phyloP scores from a whole-genome alignment of 225 moss, liverwort and hornwort genomes.

The Climacium dendroides region DNA sequence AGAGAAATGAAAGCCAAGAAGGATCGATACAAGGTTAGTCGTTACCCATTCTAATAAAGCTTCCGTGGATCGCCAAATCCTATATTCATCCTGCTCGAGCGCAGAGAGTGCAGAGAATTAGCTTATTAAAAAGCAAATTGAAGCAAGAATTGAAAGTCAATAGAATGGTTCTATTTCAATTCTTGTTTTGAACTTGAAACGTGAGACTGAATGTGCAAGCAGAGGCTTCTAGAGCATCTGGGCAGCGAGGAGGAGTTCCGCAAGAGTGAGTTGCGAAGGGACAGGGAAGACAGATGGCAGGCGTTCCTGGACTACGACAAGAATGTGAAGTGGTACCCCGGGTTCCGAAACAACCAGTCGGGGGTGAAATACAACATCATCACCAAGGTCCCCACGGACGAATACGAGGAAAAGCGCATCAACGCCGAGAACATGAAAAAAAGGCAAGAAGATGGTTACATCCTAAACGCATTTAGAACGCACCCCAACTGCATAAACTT shows the following conservation, averaged over 20 bases:
- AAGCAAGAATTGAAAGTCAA: too few species aligned
- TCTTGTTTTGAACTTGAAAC: too few species aligned
- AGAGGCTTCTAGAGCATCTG: constrained; percentile 4
- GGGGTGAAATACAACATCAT: constrained; percentile 32
- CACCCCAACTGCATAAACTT: not conserved
- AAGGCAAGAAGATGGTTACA: not conserved
- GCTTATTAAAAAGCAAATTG: too few species aligned
- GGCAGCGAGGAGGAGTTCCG: constrained; percentile 10
- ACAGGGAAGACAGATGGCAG: constrained; percentile 19
- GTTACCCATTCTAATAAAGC: not conserved
- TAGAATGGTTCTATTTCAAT: too few species aligned
- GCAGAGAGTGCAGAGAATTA: not conserved
- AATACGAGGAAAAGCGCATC: constrained; percentile 21
- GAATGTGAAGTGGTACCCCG: constrained; percentile 12
- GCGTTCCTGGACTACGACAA: constrained; percentile 14
- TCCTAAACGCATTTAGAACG: not conserved
- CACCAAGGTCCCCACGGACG: constrained; percentile 3
- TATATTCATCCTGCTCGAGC: not conserved
- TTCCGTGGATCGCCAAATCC: not conserved
- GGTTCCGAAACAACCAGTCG: constrained; percentile 36
- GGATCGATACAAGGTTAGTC: constrained; percentile 19
- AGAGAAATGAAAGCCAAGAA: constrained; percentile 14
- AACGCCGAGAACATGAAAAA: not conserved
- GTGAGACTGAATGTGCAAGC: not conserved
- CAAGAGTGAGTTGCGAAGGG: not conserved